Evolutionary conservation across 1,284 basidiomycete species (phyloP).

Genomic region (Mycosarcoma mackinlayi): DNA sequence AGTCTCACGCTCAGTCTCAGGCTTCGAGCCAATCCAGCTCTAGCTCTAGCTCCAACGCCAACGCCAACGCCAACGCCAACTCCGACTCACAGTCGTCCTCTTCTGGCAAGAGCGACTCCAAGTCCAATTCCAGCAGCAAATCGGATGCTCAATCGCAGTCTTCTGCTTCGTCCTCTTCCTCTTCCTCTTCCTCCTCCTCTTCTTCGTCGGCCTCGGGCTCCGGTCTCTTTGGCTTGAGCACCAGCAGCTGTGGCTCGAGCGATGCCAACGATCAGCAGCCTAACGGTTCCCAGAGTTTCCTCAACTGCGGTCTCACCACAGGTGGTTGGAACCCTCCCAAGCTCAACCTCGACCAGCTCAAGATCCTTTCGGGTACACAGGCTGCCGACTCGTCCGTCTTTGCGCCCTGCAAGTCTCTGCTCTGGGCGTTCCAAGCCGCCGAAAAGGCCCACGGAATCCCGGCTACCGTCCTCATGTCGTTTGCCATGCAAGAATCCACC

Average conservation of each 20-base stretch:
- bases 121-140: no score
- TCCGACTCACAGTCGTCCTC: slow-evolving; percentile 14
- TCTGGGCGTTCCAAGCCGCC: slow-evolving; percentile 51
- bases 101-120: slow-evolving; percentile 17
- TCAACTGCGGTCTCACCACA: slow-evolving; percentile 57
- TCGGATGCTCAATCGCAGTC: no score
- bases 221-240: slow-evolving; percentile 42
- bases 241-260: slow-evolving; percentile 25
- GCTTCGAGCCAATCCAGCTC: slow-evolving; percentile 10
- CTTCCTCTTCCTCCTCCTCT: slow-evolving; percentile 13
- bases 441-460: slow-evolving; percentile 42
- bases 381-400: slow-evolving; percentile 48
- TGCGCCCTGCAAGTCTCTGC: slow-evolving; percentile 44
- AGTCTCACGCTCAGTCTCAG: slow-evolving; percentile 11
- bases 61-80: slow-evolving; percentile 4
- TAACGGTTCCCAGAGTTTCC: slow-evolving; percentile 55
- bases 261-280: slow-evolving; percentile 43
- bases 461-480: slow-evolving; percentile 55
- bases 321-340: slow-evolving; percentile 54
- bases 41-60: slow-evolving; percentile 7
- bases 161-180: slow-evolving; percentile 10
- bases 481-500: slow-evolving; percentile 60
- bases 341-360: slow-evolving; percentile 46
- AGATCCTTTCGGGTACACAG: slow-evolving; percentile 35
- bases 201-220: slow-evolving; percentile 21